These are phyloP conservation scores for Trichoderma gracile DNA, from an alignment of 2,329 filamentous ascomycete species.

Conservation along the genomic window DNA sequence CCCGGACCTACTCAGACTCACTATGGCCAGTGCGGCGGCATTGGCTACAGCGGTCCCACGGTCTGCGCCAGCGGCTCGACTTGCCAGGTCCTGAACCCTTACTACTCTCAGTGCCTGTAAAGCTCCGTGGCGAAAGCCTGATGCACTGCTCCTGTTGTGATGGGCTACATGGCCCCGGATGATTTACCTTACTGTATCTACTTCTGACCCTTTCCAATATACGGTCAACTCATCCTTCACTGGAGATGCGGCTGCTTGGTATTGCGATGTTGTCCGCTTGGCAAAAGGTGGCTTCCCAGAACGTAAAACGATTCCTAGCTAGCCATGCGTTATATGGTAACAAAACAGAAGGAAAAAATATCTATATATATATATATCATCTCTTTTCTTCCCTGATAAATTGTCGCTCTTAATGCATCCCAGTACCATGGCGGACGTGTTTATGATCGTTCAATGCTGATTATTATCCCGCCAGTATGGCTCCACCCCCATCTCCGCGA, in stretches of 20 bases:
- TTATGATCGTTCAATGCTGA: too few species aligned
- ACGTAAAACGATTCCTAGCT: not conserved
- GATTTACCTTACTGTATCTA: not conserved
- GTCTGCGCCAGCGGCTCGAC: conserved; percentile 39
- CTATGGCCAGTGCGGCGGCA: conserved; percentile 44
- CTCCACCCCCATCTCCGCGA: not conserved
- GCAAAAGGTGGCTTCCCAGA: not conserved
- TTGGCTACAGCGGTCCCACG: conserved; percentile 40
- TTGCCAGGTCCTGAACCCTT: conserved; percentile 43
- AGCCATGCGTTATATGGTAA: not conserved
- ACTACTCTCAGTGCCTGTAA: conserved; percentile 47
- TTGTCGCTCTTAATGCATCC: too few species aligned
- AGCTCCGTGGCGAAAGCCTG: not conserved
- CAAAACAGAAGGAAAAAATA: not conserved
- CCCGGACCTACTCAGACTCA: conserved; percentile 27
- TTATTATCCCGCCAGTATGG: not conserved
- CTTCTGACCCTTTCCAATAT: not conserved
- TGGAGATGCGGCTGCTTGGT: not conserved
- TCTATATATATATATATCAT: not conserved
- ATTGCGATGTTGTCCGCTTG: not conserved
- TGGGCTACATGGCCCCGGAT: not conserved
- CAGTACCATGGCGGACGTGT: too few species aligned
- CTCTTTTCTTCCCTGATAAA: too few species aligned
- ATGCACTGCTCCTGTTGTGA: too few species aligned
- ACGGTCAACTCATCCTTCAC: not conserved